Evolutionary conservation across 1,139 yeast species (phyloP).

Genomic region (Blastobotrys serpentis): DNA sequence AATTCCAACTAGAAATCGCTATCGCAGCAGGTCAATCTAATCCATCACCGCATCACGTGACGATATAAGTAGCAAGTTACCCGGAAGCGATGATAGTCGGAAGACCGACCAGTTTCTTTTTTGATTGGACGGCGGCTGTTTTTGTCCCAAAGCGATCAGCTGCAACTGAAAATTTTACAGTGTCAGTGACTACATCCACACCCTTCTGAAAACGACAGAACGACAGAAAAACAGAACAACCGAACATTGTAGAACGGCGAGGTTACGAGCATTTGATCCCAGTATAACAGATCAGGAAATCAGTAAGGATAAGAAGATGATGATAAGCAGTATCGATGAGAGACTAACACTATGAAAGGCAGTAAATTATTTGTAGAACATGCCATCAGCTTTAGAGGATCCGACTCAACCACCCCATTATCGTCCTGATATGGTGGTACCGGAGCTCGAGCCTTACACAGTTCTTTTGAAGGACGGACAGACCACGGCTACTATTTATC

Average conservation of each 20-base stretch:
- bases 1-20: too few relatives aligned
- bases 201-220: too few relatives aligned
- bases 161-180: too few relatives aligned
- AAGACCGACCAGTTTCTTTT: too few relatives aligned
- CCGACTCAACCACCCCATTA: conserved; percentile 46
- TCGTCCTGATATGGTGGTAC: conserved; percentile 41
- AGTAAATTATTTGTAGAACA: conserved; percentile 16
- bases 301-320: neutral
- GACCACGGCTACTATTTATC: conserved; percentile 89
- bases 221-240: too few relatives aligned
- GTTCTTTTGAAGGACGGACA: conserved; percentile 83
- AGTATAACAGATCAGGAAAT: neutral
- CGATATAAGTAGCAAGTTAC: too few relatives aligned
- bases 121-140: too few relatives aligned
- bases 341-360: neutral
- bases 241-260: neutral
- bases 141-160: too few relatives aligned
- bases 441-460: conserved; percentile 43
- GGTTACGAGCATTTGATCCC: neutral
- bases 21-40: too few relatives aligned
- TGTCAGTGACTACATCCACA: too few relatives aligned
- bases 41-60: too few relatives aligned
- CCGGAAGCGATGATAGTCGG: too few relatives aligned
- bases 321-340: conserved; percentile 7
- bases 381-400: conserved; percentile 46